Percentiles rank a stretch among this genome's conserved stretches.
These are phyloP conservation scores for Cryptosporidium parvum DNA, from an alignment of 169 alveolate genomes.

Conservation along the genomic window DNA sequence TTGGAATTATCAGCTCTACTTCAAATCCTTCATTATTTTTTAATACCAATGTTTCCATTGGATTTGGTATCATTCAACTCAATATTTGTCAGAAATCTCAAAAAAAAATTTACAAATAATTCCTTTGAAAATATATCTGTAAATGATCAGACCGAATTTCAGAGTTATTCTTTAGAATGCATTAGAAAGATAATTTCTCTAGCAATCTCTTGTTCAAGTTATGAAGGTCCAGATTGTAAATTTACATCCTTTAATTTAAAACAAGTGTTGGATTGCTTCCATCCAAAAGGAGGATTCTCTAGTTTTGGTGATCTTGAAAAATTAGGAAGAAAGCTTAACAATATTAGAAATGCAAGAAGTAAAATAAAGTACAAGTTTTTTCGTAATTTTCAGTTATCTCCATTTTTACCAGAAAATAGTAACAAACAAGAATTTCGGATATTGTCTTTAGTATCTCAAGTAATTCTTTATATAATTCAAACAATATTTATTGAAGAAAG, in stretches of 20 bases:
- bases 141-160: background rate
- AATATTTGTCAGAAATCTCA: slow-evolving; percentile 39
- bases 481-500: background rate
- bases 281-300: background rate
- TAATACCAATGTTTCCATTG: slow-evolving; percentile 28
- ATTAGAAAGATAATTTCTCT: slow-evolving; percentile 1
- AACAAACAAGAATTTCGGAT: background rate
- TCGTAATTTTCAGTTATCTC: slow-evolving; percentile 20
- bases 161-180: background rate
- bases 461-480: background rate
- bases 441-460: slow-evolving; percentile 15
- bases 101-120: slow-evolving; percentile 19
- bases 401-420: slow-evolving; percentile 20
- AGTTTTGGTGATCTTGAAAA: background rate
- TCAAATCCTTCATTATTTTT: slow-evolving; percentile 11
- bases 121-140: slow-evolving; percentile 33
- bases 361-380: slow-evolving; percentile 2
- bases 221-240: slow-evolving; percentile 65
- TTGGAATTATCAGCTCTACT: slow-evolving; percentile 5
- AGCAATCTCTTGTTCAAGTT: slow-evolving; percentile 54
- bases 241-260: slow-evolving; percentile 24
- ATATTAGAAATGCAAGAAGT: slow-evolving; percentile 26
- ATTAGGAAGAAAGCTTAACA: background rate
- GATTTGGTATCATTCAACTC: slow-evolving; percentile 8
- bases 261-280: background rate